A percentile compares a stretch with the other conserved stretches of the same genome.
phyloP scores from a whole-genome alignment of 2,329 filamentous ascomycete genomes.

The Trichoderma semiorbis region DNA sequence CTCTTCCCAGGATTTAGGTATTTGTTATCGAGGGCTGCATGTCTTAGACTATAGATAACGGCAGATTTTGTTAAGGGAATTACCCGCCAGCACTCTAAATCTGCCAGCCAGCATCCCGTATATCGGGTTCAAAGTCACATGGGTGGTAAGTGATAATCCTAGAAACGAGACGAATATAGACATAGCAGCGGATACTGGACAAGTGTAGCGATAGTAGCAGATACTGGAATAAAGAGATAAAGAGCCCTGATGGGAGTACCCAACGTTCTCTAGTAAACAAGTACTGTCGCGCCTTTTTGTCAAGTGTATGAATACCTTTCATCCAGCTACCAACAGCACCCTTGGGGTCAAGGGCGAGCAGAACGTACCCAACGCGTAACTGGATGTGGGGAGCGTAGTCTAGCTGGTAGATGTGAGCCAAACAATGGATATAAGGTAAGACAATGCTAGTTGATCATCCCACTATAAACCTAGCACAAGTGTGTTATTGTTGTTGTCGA shows the following conservation, averaged over 20 bases:
- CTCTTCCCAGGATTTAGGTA: slow-evolving; percentile 26
- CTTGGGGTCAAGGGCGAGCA: background rate
- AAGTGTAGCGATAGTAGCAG: background rate
- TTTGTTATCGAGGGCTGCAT: background rate
- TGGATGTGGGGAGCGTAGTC: background rate
- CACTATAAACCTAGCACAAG: background rate
- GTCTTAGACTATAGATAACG: background rate
- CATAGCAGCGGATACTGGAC: no score
- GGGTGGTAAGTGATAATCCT: no score
- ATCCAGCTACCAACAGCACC: background rate
- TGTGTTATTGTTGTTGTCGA: background rate
- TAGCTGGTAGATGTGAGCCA: background rate
- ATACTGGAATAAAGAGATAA: background rate
- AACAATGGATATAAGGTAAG: background rate
- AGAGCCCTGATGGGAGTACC: background rate
- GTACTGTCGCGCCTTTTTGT: background rate
- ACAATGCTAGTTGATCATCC: background rate
- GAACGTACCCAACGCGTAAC: background rate
- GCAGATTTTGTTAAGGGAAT: background rate
- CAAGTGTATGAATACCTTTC: background rate
- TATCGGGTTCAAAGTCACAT: no score
- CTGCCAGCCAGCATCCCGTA: no score
- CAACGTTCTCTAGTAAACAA: background rate
- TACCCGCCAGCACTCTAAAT: no score
- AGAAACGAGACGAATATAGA: no score